Percentiles rank a stretch among this genome's conserved stretches.
Conservation (phyloP, 352 stramenopile species). For the Globisporangium okanoganense region DNA sequence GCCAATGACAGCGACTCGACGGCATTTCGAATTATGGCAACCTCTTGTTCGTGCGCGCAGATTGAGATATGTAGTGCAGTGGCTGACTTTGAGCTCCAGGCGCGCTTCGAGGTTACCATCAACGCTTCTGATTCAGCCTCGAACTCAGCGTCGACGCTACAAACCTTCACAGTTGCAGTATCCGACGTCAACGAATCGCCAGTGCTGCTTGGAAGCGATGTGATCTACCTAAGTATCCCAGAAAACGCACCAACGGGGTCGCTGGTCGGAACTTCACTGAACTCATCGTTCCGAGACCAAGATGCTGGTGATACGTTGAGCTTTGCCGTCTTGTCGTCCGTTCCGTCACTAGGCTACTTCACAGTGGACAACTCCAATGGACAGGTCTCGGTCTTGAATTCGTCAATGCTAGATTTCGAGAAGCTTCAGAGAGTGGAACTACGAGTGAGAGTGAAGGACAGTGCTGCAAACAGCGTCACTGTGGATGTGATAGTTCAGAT, state of each 20-base stretch:
- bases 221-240: background rate
- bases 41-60: conserved; percentile 31
- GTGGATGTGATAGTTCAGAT: conserved; percentile 18
- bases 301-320: conserved; percentile 3
- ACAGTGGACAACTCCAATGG: background rate
- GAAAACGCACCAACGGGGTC: conserved; percentile 5
- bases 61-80: conserved; percentile 34
- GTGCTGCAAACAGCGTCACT: background rate
- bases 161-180: conserved; percentile 14
- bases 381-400: conserved; percentile 1
- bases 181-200: conserved; percentile 31
- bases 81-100: conserved; percentile 37
- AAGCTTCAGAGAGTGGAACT: background rate
- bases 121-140: conserved; percentile 32
- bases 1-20: conserved; percentile 14
- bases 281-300: background rate
- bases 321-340: background rate
- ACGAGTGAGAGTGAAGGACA: conserved; percentile 1
- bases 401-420: conserved; percentile 9
- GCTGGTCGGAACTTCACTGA: background rate
- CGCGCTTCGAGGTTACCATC: conserved; percentile 30
- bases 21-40: conserved; percentile 36
- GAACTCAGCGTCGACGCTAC: conserved; percentile 19
- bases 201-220: conserved; percentile 1
- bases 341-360: background rate